A percentile compares a stretch with the other conserved stretches of the same genome.
Evolutionary conservation across 805 yeast species (phyloP).

Genomic region (Alloascoidea hylecoeti): DNA sequence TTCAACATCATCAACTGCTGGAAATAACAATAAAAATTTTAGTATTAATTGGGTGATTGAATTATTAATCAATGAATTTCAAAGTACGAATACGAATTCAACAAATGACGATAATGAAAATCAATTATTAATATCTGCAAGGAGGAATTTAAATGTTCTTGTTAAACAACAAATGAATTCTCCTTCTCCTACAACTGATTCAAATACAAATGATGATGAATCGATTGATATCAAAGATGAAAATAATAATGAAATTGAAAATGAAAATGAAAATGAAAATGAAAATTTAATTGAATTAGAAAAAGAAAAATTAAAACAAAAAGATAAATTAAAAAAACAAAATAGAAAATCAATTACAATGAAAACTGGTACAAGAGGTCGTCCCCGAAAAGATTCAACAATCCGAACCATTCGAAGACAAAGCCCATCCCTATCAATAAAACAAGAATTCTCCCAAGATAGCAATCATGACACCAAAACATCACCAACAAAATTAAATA

Average conservation of each 20-base stretch:
- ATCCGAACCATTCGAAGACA: too few relatives aligned
- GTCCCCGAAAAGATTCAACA: constrained; percentile 1
- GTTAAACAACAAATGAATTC: neutral
- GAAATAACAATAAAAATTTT: constrained; percentile 7
- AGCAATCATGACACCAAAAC: neutral
- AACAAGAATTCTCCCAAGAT: too few relatives aligned
- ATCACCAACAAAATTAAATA: neutral
- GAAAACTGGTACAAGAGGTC: neutral
- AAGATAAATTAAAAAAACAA: neutral
- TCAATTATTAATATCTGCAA: neutral
- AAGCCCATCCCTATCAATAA: too few relatives aligned
- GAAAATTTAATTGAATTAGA: neutral
- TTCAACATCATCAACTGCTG: too few relatives aligned
- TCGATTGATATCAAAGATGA: neutral
- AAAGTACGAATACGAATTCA: too few relatives aligned
- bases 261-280: neutral
- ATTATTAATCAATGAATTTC: constrained; percentile 6
- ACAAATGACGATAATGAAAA: too few relatives aligned
- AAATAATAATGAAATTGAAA: neutral
- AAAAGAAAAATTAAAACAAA: neutral
- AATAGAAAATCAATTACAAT: neutral
- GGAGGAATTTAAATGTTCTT: neutral
- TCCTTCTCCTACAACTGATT: neutral
- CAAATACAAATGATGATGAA: neutral
- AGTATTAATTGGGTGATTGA: constrained; percentile 11